Percentiles rank a stretch among this genome's conserved stretches.
Conservation (phyloP, 192 early-diverging fungal genomes). For the Backusella tarrabulga region DNA sequence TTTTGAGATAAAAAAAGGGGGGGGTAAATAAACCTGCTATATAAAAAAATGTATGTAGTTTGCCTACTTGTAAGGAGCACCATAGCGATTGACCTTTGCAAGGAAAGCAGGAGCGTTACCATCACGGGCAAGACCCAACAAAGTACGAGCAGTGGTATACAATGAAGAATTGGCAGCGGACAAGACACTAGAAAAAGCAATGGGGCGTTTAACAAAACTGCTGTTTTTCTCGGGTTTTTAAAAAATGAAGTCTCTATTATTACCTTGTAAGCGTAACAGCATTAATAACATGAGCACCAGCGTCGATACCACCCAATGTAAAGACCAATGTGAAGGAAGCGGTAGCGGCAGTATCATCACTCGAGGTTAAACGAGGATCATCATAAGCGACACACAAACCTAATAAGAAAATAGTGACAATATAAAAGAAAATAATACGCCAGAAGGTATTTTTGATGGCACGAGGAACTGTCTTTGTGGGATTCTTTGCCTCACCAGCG, state of each 20-base stretch:
- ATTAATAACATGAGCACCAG: slow-evolving; percentile 65
- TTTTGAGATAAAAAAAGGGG: not conserved
- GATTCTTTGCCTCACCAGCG: slow-evolving; percentile 86
- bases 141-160: slow-evolving; percentile 77
- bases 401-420: slow-evolving; percentile 75
- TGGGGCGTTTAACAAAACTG: not conserved
- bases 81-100: slow-evolving; percentile 47
- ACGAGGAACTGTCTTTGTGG: slow-evolving; percentile 67
- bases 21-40: too few species aligned
- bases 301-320: slow-evolving; percentile 51
- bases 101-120: slow-evolving; percentile 69
- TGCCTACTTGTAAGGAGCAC: slow-evolving; percentile 52
- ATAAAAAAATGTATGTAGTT: not conserved
- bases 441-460: slow-evolving; percentile 78
- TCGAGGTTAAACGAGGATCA: slow-evolving; percentile 48
- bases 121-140: slow-evolving; percentile 71
- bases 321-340: slow-evolving; percentile 68
- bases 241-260: slow-evolving; percentile 10
- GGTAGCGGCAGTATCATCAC: slow-evolving; percentile 42
- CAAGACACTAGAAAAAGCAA: slow-evolving; percentile 36
- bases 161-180: slow-evolving; percentile 79
- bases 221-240: not conserved
- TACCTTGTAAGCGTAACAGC: slow-evolving; percentile 52
- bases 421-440: slow-evolving; percentile 83
- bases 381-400: slow-evolving; percentile 71